Evolutionary conservation across 768 basidiomycete species (phyloP), one percentile per base, ranked within the genome.

Genomic region (Amanita polypyramis): DNA sequence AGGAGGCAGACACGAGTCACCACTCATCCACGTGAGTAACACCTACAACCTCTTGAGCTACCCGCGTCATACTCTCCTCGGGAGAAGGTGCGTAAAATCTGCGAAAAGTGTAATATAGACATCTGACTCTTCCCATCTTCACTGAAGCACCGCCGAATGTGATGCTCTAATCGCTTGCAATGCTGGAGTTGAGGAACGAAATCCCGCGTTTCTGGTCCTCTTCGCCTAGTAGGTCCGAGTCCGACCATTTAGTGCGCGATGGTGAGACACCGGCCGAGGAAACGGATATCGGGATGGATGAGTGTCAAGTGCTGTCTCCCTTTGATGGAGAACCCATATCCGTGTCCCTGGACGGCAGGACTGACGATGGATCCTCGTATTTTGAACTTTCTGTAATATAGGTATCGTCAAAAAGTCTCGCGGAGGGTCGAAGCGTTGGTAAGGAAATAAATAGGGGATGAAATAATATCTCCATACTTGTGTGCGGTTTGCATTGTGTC

Each of bases 391-490:
- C 38, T 11, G 47, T 32, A 12, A 48, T 32, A 48, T 30, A 1
- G 47, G 29, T 23, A 41, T 41, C 14, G 38, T 12, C 2, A 48
- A 32, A 20, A 37, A 17, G 15, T 29, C 21, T 5, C 19, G 27
- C 2, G 39, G 39, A 48, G 19, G 20, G 29, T 38, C 29, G 47
- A 48, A 7, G 47, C 12, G 21, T 48, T 27, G 39, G 47, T 27
- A 23, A 33, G 19, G 36, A 40, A 48, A 41, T 40, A 48, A 48
- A 48, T 41, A 40, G 47, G 41, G 15, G 45, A 47, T 32, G 47
- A 41, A 41, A 34, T 34, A 45, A 21, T 8, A 45, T 34, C 21
- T 15, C 32, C 47, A 19, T 48, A 48, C 37, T 48, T 39, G 38
- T 48, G 34, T 32, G 47, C 47, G 5, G 47, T 48, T 34, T 48